phyloP scores from a whole-genome alignment of 495 filamentous ascomycete genomes.

The Rhypophila decipiens region DNA sequence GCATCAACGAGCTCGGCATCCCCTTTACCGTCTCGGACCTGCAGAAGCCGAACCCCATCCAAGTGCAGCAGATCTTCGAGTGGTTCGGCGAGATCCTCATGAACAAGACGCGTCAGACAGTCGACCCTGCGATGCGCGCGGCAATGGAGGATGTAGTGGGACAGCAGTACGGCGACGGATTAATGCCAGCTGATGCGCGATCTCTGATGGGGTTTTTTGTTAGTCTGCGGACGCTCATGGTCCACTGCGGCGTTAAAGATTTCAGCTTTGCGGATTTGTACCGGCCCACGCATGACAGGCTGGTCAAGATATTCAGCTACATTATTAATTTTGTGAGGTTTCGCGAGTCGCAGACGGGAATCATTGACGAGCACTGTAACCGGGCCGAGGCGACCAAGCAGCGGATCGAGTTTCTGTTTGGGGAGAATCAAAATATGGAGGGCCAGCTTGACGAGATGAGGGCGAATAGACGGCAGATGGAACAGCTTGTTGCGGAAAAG shows the following conservation, averaged over 20 bases:
- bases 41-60: slow-evolving; percentile 84
- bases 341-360: slow-evolving; percentile 76
- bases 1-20: slow-evolving; percentile 93
- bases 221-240: slow-evolving; percentile 65
- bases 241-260: slow-evolving; percentile 86
- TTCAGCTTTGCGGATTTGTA: slow-evolving; percentile 88
- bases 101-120: slow-evolving; percentile 81
- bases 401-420: slow-evolving; percentile 77
- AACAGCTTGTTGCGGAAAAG: slow-evolving; percentile 72
- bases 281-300: slow-evolving; percentile 77
- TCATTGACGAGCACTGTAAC: slow-evolving; percentile 90
- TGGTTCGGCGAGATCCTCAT: slow-evolving; percentile 92
- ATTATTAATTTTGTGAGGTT: slow-evolving; percentile 98
- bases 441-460: slow-evolving; percentile 73
- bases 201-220: slow-evolving; percentile 92
- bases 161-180: slow-evolving; percentile 59
- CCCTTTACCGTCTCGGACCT: slow-evolving; percentile 82
- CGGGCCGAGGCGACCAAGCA: slow-evolving; percentile 77
- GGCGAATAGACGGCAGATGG: slow-evolving; percentile 66
- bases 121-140: slow-evolving; percentile 90
- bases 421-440: slow-evolving; percentile 82
- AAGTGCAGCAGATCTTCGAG: slow-evolving; percentile 94
- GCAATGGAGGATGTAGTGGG: slow-evolving; percentile 81
- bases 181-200: slow-evolving; percentile 78
- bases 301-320: slow-evolving; percentile 89